Percentiles rank a stretch among this genome's conserved stretches.
Conservation (phyloP, 176 grass and related monocot genomes). For the Hyparrhenia diplandra region DNA sequence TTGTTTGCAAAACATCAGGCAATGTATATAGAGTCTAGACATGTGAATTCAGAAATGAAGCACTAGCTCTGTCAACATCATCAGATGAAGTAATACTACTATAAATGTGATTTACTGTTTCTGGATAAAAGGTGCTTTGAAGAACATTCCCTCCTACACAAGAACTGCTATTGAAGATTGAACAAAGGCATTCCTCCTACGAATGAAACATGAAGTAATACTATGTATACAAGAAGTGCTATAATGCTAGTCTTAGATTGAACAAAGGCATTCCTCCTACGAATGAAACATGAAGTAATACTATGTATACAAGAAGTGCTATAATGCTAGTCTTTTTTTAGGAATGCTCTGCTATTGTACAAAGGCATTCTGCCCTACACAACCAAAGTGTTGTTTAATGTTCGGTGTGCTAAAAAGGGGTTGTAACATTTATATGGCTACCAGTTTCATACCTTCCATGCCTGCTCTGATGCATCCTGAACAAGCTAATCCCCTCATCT, state of each 20-base stretch:
- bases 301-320: neutral
- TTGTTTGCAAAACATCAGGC: constrained; percentile 20
- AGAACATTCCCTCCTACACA: neutral
- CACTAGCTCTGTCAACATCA: neutral
- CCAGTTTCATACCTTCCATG: constrained; percentile 84
- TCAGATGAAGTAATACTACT: neutral
- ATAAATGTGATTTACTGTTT: neutral
- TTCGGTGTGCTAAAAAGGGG: neutral
- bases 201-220: too few species aligned
- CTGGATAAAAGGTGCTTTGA: neutral
- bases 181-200: neutral
- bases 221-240: too few species aligned
- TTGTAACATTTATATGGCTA: neutral
- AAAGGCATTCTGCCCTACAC: neutral
- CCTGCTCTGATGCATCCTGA: constrained; percentile 75
- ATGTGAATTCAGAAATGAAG: constrained; percentile 3
- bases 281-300: neutral
- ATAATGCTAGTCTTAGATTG: too few species aligned
- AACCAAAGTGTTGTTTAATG: neutral
- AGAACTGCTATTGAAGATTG: neutral
- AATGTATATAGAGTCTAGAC: constrained; percentile 21
- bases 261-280: neutral
- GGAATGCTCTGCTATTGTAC: neutral
- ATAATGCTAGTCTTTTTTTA: neutral
- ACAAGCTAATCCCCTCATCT: constrained; percentile 83